These are phyloP conservation scores for Halenospora varia DNA, from an alignment of 495 filamentous ascomycete genomes.

Conservation along the genomic window DNA sequence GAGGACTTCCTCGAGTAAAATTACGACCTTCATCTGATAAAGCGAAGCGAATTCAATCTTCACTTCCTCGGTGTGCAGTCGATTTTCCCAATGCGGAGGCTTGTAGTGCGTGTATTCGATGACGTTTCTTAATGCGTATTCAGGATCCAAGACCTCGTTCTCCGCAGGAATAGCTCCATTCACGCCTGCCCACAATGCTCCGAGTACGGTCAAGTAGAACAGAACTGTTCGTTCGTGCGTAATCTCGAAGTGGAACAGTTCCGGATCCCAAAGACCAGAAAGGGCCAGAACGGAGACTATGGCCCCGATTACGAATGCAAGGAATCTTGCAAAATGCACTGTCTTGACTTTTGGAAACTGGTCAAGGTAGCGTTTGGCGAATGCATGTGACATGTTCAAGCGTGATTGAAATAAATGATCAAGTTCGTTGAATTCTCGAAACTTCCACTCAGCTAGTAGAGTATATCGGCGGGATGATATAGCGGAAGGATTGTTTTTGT, in stretches of 20 bases:
- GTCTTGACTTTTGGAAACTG: slow-evolving; percentile 96
- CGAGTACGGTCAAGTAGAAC: slow-evolving; percentile 73
- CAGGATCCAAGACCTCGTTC: slow-evolving; percentile 85
- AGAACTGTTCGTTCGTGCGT: slow-evolving; percentile 77
- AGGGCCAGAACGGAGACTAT: slow-evolving; percentile 78
- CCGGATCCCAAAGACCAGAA: slow-evolving; percentile 78
- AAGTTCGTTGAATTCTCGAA: slow-evolving; percentile 96
- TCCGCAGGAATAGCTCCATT: slow-evolving; percentile 80
- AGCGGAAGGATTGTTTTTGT: slow-evolving; percentile 84
- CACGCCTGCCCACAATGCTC: slow-evolving; percentile 74
- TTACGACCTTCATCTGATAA: slow-evolving; percentile 83
- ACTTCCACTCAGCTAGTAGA: slow-evolving; percentile 94
- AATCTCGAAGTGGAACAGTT: slow-evolving; percentile 89
- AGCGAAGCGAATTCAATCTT: slow-evolving; percentile 79
- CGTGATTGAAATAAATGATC: slow-evolving; percentile 86
- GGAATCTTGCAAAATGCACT: slow-evolving; percentile 72
- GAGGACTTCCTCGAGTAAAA: slow-evolving; percentile 89
- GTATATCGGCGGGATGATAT: slow-evolving; percentile 84
- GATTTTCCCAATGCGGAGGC: slow-evolving; percentile 80
- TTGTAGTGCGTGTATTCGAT: slow-evolving; percentile 89
- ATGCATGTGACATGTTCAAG: slow-evolving; percentile 91
- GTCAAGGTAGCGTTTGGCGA: slow-evolving; percentile 85
- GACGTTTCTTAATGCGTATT: slow-evolving; percentile 80
- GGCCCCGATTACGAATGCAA: slow-evolving; percentile 83
- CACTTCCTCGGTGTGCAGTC: slow-evolving; percentile 83